Conservation (phyloP, 208 protist genomes). For the Acanthamoeba pearcei region DNA sequence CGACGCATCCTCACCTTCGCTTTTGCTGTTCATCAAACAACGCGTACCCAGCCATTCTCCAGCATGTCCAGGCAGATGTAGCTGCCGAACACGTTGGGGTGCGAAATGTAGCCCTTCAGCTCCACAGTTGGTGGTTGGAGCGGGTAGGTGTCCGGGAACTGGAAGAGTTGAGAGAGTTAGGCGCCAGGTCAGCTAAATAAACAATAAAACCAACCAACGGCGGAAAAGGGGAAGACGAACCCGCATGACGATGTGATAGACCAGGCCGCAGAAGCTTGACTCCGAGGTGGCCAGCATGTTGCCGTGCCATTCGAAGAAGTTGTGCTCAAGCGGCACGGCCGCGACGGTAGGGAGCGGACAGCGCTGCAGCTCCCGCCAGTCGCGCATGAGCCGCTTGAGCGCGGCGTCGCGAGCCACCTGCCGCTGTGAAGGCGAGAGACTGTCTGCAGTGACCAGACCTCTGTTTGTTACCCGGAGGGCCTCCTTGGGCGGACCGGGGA, state of each 20-base stretch:
- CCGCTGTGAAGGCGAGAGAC: background rate
- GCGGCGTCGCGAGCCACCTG: background rate
- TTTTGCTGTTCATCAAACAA: too few species aligned
- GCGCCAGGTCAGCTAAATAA: background rate
- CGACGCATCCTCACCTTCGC: too few species aligned
- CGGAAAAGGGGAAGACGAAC: background rate
- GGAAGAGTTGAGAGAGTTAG: background rate
- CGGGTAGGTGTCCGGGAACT: constrained; percentile 51
- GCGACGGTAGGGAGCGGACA: background rate
- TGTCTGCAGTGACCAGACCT: background rate
- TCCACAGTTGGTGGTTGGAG: background rate
- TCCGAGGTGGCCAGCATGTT: constrained; percentile 19
- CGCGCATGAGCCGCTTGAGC: constrained; percentile 11
- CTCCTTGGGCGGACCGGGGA: background rate
- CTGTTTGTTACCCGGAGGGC: background rate
- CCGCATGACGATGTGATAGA: constrained; percentile 51
- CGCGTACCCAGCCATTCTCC: background rate
- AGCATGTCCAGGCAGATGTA: constrained; percentile 42
- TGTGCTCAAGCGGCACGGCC: constrained; percentile 10
- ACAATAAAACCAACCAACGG: background rate
- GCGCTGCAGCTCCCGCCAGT: background rate
- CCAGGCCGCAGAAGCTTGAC: background rate
- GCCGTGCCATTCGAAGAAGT: constrained; percentile 50
- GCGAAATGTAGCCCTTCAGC: background rate
- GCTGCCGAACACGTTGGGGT: constrained; percentile 33